Evolutionary conservation across 176 grass and related monocot species (phyloP).

Genomic region (maize (Zea mays)): DNA sequence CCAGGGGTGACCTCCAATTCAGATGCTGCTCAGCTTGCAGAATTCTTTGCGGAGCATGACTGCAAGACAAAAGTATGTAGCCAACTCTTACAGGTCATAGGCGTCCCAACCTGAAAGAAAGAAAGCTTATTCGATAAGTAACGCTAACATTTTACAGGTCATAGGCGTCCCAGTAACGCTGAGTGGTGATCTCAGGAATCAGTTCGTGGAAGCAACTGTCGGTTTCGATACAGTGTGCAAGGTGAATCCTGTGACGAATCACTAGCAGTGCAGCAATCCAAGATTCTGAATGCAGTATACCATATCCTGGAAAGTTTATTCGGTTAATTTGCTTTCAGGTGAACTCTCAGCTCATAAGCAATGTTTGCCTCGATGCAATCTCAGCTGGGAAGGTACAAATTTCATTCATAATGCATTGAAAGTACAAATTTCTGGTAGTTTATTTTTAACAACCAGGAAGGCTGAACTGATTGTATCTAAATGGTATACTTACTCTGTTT

Average conservation of each 20-base stretch:
- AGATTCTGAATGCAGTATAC: not conserved
- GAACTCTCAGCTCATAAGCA: conserved; percentile 73
- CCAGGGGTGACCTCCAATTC: conserved; percentile 79
- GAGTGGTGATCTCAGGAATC: conserved; percentile 73
- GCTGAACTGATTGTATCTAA: not conserved
- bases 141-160: conserved; percentile 29
- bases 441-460: not conserved
- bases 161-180: conserved; percentile 65
- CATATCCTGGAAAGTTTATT: not conserved
- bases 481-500: not conserved
- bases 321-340: conserved; percentile 48
- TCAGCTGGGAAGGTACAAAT: conserved; percentile 65
- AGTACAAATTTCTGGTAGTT: not conserved
- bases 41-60: conserved; percentile 71
- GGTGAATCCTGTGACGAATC: conserved; percentile 26
- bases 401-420: not conserved
- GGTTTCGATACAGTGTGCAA: conserved; percentile 77
- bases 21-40: conserved; percentile 90
- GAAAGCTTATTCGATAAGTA: not conserved
- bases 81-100: not conserved
- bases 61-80: conserved; percentile 69
- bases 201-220: conserved; percentile 69
- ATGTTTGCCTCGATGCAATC: conserved; percentile 65
- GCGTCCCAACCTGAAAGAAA: not conserved
- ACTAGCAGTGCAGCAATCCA: not conserved